A percentile compares a stretch with the other conserved stretches of the same genome.
Evolutionary conservation across 306 rosid genomes (phyloP).

Genomic region (Citrullus amarus): DNA sequence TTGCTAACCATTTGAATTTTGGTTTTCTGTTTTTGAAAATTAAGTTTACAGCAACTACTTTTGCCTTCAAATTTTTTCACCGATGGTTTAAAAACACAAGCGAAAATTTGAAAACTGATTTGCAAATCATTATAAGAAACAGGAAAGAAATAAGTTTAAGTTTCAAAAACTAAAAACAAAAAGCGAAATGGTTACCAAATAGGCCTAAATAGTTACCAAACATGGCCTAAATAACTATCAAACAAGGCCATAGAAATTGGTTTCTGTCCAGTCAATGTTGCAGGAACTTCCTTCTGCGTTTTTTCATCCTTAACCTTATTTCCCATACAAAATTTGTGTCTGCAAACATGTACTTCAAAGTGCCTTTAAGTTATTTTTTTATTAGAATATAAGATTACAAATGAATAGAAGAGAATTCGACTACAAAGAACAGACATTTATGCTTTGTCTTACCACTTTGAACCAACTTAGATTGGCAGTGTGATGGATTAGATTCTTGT

Average conservation of each 20-base stretch:
- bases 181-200: too few relatives aligned
- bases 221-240: too few relatives aligned
- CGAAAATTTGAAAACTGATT: too few relatives aligned
- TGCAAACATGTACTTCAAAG: background rate
- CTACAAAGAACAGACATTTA: background rate
- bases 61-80: too few relatives aligned
- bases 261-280: background rate
- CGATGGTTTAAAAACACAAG: too few relatives aligned
- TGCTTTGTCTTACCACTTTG: background rate
- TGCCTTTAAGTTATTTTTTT: background rate
- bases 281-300: background rate
- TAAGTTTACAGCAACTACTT: too few relatives aligned
- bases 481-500: background rate
- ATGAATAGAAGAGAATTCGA: background rate
- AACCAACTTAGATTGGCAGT: background rate
- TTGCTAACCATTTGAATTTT: too few relatives aligned
- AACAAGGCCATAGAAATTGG: background rate
- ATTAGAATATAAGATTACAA: background rate
- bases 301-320: background rate
- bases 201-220: too few relatives aligned
- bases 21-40: too few relatives aligned
- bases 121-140: too few relatives aligned
- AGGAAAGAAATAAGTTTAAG: too few relatives aligned
- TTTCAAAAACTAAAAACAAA: too few relatives aligned
- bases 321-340: background rate